These are phyloP conservation scores for Cryptomeria japonica DNA, from an alignment of 75 land plant species.

Conservation along the genomic window DNA sequence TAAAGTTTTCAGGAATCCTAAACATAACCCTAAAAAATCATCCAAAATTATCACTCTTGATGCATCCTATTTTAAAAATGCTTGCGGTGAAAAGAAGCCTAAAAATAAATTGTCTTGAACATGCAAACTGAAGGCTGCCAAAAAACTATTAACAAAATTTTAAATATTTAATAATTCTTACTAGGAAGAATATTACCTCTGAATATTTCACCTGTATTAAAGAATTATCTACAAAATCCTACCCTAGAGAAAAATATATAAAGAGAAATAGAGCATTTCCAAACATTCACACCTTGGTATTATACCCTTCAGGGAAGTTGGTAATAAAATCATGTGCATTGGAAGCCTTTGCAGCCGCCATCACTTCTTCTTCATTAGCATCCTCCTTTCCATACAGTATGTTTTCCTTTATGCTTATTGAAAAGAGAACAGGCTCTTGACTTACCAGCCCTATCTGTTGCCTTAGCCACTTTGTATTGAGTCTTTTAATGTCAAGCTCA, in stretches of 20 bases:
- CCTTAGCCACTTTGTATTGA: constrained; percentile 52
- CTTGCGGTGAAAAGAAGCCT: no score
- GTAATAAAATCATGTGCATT: constrained; percentile 55
- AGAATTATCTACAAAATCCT: no score
- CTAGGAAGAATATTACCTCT: no score
- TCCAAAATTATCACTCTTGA: no score
- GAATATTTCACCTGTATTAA: no score
- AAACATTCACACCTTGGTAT: constrained; percentile 54
- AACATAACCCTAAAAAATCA: no score
- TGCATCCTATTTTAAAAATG: no score
- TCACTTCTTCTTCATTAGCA: constrained; percentile 52
- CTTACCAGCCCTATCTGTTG: constrained; percentile 53
- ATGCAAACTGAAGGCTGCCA: no score
- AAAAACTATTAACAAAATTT: no score
- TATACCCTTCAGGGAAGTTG: constrained; percentile 48
- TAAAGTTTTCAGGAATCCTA: no score
- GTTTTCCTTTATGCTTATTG: constrained; percentile 43
- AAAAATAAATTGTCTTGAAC: no score
- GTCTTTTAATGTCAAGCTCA: constrained; percentile 41
- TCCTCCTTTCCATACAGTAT: constrained; percentile 54
- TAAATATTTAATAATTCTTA: no score
- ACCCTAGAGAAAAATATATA: constrained; percentile 2
- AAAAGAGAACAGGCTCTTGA: constrained; percentile 58
- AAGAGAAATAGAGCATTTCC: constrained; percentile 39
- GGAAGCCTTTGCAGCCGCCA: constrained; percentile 42